A percentile compares a stretch with the other conserved stretches of the same genome.
phyloP scores from a whole-genome alignment of 352 stramenopile species.

The Phytophthora melonis region DNA sequence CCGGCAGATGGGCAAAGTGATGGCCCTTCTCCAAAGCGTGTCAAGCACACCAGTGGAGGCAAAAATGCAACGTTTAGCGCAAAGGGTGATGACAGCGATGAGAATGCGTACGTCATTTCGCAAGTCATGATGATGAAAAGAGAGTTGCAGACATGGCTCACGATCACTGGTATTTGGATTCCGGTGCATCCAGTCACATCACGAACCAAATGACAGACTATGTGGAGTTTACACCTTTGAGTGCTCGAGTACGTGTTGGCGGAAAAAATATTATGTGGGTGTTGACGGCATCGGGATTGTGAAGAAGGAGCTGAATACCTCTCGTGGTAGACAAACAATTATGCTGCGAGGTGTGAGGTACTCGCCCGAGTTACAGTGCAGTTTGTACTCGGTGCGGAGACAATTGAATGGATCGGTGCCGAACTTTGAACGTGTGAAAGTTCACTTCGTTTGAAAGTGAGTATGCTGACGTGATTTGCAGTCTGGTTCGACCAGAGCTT shows the following conservation, averaged over 20 bases:
- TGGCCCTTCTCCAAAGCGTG: no score
- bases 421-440: background rate
- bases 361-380: background rate
- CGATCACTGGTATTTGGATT: constrained; percentile 21
- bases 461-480: constrained; percentile 5
- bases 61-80: constrained; percentile 12
- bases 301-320: constrained; percentile 14
- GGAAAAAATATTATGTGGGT: constrained; percentile 7
- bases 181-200: constrained; percentile 18
- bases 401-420: constrained; percentile 3
- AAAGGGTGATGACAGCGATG: constrained; percentile 25
- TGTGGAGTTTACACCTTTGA: constrained; percentile 17
- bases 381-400: constrained; percentile 2
- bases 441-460: constrained; percentile 4
- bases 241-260: constrained; percentile 6
- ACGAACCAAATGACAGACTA: constrained; percentile 14
- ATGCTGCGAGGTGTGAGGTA: constrained; percentile 6
- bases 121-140: constrained; percentile 18
- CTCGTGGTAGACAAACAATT: background rate
- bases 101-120: constrained; percentile 9
- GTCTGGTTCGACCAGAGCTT: background rate
- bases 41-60: no score
- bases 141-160: background rate
- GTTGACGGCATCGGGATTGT: constrained; percentile 16
- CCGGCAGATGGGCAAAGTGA: background rate